Conservation (phyloP, 345 rosid genomes). For the Eucalyptus pumila region DNA sequence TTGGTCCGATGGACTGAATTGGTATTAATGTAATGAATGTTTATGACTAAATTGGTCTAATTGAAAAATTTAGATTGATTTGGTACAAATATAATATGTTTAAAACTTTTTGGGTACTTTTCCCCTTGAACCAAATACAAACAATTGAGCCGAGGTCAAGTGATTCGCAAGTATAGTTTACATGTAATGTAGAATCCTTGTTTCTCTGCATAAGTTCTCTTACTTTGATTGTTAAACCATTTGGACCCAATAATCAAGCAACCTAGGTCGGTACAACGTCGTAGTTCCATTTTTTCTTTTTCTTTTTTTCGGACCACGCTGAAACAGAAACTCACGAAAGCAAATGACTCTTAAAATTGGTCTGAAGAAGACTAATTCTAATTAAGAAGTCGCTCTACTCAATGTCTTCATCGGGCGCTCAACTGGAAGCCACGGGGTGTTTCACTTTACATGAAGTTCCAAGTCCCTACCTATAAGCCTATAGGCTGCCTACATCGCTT, state of each 20-base stretch:
- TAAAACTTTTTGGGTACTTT: neutral
- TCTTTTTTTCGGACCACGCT: neutral
- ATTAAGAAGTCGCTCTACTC: neutral
- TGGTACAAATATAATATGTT: neutral
- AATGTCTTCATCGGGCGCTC: neutral
- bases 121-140: neutral
- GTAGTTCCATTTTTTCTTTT: neutral
- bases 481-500: neutral
- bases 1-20: fast-evolving
- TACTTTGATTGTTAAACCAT: neutral
- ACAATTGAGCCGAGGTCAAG: neutral
- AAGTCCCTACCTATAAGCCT: neutral
- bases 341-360: neutral
- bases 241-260: neutral
- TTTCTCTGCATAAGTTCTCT: neutral
- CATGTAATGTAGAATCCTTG: neutral
- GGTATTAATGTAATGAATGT: neutral
- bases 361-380: neutral
- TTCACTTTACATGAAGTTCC: neutral
- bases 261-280: neutral
- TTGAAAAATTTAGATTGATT: neutral
- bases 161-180: neutral
- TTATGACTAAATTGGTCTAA: neutral
- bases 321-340: neutral
- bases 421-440: neutral